A percentile compares a stretch with the other conserved stretches of the same genome.
phyloP scores from a whole-genome alignment of 148 eudicot species.

The Vaccinium corymbosum region DNA sequence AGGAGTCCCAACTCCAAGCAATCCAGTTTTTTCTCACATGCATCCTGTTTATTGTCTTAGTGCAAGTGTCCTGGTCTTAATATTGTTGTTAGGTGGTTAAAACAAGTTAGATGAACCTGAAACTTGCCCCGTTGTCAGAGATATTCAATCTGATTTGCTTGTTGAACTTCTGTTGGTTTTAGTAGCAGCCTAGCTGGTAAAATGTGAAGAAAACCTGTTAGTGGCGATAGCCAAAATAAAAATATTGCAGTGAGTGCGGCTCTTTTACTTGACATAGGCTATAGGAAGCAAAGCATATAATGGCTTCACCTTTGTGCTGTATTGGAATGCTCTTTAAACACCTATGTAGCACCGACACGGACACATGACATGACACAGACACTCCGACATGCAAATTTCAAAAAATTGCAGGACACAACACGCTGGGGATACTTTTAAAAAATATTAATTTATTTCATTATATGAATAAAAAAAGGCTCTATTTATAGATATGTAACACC shows the following conservation, averaged over 20 bases:
- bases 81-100: neutral
- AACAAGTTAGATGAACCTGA: neutral
- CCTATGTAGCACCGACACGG: too few species aligned
- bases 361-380: too few species aligned
- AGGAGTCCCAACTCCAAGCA: too few species aligned
- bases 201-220: neutral
- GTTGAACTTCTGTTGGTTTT: neutral
- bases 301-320: neutral
- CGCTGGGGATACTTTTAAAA: too few species aligned
- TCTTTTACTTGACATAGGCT: constrained; percentile 4
- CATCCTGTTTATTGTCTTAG: too few species aligned
- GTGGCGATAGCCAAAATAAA: neutral
- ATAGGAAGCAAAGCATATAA: neutral
- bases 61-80: neutral
- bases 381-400: too few species aligned
- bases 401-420: too few species aligned
- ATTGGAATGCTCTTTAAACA: neutral
- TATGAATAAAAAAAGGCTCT: too few species aligned
- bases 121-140: neutral
- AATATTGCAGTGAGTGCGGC: neutral
- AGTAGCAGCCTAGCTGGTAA: neutral
- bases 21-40: too few species aligned
- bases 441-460: too few species aligned
- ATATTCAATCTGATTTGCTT: neutral
- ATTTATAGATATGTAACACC: too few species aligned